These are phyloP conservation scores for Leccinellum rugosiceps DNA, from an alignment of 768 basidiomycete species.

Conservation along the genomic window DNA sequence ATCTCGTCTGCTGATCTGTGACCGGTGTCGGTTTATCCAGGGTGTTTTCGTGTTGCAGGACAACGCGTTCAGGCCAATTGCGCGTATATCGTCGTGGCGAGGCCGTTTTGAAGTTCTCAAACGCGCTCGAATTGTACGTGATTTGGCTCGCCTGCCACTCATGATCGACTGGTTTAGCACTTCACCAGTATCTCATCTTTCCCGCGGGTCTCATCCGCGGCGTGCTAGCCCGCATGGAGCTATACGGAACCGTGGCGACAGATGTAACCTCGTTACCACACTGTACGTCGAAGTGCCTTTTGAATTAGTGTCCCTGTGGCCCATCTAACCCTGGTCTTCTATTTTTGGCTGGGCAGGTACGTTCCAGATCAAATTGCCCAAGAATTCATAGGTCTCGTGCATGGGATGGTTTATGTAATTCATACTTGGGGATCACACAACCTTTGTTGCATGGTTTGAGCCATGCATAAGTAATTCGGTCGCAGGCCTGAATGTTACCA, in stretches of 20 bases:
- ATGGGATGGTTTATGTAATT: neutral
- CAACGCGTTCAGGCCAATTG: slow-evolving; percentile 82
- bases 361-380: slow-evolving; percentile 79
- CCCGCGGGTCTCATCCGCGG: slow-evolving; percentile 84
- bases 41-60: slow-evolving; percentile 94
- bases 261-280: slow-evolving; percentile 83
- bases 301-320: neutral
- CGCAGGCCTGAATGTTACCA: neutral
- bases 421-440: neutral
- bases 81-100: slow-evolving; percentile 77
- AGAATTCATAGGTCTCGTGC: slow-evolving; percentile 35
- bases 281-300: slow-evolving; percentile 50
- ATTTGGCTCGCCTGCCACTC: too few relatives aligned
- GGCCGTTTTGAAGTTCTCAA: slow-evolving; percentile 73
- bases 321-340: neutral
- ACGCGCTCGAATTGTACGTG: slow-evolving; percentile 64
- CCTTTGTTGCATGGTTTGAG: neutral
- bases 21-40: slow-evolving; percentile 35
- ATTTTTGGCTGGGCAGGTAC: slow-evolving; percentile 51
- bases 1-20: neutral
- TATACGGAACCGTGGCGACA: slow-evolving; percentile 68
- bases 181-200: slow-evolving; percentile 69
- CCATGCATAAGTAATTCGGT: neutral
- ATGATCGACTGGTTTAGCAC: neutral
- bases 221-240: slow-evolving; percentile 73